Percentiles rank a stretch among this genome's conserved stretches.
Conservation (phyloP, 2,329 filamentous ascomycete species). For the Fusarium tanahbumbuense region DNA sequence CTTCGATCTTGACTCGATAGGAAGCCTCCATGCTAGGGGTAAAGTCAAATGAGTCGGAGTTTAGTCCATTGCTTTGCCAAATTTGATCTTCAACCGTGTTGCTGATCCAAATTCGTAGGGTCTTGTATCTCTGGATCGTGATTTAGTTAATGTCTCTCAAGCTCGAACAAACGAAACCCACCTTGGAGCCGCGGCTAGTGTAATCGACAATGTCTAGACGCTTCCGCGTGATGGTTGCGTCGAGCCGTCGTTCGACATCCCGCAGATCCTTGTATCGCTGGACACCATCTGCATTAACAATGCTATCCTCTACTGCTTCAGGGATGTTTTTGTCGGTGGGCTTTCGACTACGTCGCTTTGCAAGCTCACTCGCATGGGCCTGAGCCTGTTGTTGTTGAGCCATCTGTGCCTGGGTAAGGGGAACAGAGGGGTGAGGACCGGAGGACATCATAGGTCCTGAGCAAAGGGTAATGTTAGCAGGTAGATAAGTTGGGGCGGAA, state of each 20-base stretch:
- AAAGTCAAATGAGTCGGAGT: conserved; percentile 84
- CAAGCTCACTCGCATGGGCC: conserved; percentile 70
- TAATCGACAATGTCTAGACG: conserved; percentile 89
- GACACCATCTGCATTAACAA: conserved; percentile 81
- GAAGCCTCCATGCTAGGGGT: conserved; percentile 79
- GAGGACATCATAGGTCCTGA: conserved; percentile 67
- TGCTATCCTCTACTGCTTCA: conserved; percentile 85
- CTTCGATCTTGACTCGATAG: conserved; percentile 93
- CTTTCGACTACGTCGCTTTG: conserved; percentile 85
- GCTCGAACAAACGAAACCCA: conserved; percentile 44
- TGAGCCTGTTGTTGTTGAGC: conserved; percentile 63
- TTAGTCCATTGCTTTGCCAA: conserved; percentile 81
- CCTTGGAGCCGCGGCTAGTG: conserved; percentile 78
- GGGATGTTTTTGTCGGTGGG: conserved; percentile 96
- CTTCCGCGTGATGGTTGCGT: conserved; percentile 95
- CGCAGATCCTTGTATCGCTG: conserved; percentile 85
- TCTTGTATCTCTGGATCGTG: conserved; percentile 73
- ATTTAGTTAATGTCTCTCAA: conserved; percentile 14
- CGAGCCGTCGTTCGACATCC: conserved; percentile 87
- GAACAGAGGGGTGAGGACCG: conserved; percentile 62
- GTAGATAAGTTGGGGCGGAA: not conserved
- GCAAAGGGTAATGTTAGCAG: conserved; percentile 27
- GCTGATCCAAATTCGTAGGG: conserved; percentile 91
- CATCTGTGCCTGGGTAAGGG: conserved; percentile 66
- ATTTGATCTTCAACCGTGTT: conserved; percentile 95